Conservation (phyloP, 352 stramenopile genomes). For the Globisporangium lucens region DNA sequence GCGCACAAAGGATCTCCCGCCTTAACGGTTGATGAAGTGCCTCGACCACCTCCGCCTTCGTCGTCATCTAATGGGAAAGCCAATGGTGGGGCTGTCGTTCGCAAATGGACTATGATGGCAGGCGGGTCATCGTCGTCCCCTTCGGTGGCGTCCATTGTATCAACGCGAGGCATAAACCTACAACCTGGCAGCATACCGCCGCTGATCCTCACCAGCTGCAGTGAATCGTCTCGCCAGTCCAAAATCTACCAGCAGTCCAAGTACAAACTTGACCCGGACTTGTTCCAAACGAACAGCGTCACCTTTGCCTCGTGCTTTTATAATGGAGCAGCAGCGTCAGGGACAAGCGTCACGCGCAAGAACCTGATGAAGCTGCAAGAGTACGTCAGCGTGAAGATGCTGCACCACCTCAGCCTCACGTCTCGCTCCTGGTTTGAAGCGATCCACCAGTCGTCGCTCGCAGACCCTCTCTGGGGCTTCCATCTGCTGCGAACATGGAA, state of each 20-base stretch:
- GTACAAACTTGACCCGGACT: constrained; percentile 42
- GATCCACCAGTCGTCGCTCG: constrained; percentile 34
- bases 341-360: constrained; percentile 17
- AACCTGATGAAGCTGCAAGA: constrained; percentile 49
- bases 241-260: constrained; percentile 34
- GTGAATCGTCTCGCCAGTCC: constrained; percentile 6
- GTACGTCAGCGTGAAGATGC: constrained; percentile 35
- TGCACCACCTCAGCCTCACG: constrained; percentile 49
- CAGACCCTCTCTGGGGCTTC: constrained; percentile 45
- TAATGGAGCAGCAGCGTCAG: constrained; percentile 1
- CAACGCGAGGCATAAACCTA: not conserved
- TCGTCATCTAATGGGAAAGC: constrained; percentile 1
- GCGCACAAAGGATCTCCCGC: constrained; percentile 5
- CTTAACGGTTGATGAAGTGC: not conserved
- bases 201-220: constrained; percentile 12
- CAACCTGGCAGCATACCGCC: constrained; percentile 1
- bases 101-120: constrained; percentile 6
- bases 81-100: not conserved
- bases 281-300: constrained; percentile 32
- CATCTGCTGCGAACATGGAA: constrained; percentile 48
- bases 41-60: not conserved
- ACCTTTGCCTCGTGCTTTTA: constrained; percentile 33
- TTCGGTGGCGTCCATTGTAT: constrained; percentile 13
- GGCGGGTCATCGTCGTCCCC: not conserved
- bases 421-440: constrained; percentile 44